Evolutionary conservation across 768 basidiomycete genomes (phyloP), one percentile per base, ranked within the genome.

Genomic region (Crucibulum laeve): DNA sequence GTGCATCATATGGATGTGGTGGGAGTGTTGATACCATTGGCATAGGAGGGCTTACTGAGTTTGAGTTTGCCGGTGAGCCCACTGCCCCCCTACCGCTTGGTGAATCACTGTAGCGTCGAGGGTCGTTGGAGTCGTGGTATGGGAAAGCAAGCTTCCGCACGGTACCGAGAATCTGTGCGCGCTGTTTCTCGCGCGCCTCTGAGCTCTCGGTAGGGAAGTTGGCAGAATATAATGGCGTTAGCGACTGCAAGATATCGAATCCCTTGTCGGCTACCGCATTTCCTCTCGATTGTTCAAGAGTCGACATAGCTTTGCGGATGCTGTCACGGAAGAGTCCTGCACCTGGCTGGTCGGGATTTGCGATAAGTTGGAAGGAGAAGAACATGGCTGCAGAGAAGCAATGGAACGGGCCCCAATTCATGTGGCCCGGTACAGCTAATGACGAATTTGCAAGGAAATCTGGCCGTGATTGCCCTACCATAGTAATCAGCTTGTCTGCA

Each of bases 311-410:
- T 58, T 82, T 84, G 53, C 75, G 76, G 54, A 91, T 84, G 53
- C 82, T 85, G 25, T 76, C 75, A 15, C 87, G 83, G 66, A 89
- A 89, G 25, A 87, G 69, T 22, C 77, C 77, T 33, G 85, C 85
- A 19, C 84, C 87, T 35, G 84, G 83, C 50, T 88, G 87, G 48
- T 86, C 85, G 40, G 87, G 84, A 53, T 87, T 82, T 25, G 82
- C 76, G 53, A 90, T 83, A 38, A 91, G 74, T 54, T 91, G 87
- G 66, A 90, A 90, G n/a, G 86, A 85, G 74, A 91, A 89, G 65
- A 91, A 91, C 82, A 91, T 89, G 38, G 86, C 86, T 15, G 89
- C 87, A 38, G 83, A 83, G 68, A 91, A 91, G 52, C 84, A 79
- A 56, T 91, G 87, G 65, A 85, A 87, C 0, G 87, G 85, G 3